phyloP scores from a whole-genome alignment of 352 stramenopile genomes.

The Phytophthora sansomeana region DNA sequence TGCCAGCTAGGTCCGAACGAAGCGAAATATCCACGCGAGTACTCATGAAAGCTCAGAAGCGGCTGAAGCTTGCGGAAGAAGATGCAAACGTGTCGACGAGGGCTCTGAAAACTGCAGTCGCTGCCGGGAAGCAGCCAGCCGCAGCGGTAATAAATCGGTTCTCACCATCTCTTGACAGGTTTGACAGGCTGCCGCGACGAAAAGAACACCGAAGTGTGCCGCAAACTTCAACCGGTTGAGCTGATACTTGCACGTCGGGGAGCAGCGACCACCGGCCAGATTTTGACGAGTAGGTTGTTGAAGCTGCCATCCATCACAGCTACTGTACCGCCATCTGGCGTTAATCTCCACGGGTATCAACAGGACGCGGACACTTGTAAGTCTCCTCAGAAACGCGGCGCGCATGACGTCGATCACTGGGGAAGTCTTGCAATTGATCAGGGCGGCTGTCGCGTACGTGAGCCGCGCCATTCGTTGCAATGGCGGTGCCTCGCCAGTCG shows the following conservation, averaged over 20 bases:
- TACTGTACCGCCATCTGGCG: constrained; percentile 7
- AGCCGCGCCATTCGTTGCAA: neutral
- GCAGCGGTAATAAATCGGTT: neutral
- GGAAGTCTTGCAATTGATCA: constrained; percentile 2
- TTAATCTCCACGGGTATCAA: constrained; percentile 14
- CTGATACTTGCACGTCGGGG: neutral
- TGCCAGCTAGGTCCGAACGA: too few relatives aligned
- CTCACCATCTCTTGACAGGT: neutral
- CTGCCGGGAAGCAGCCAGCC: too few relatives aligned
- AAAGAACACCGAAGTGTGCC: neutral
- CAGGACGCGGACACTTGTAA: neutral
- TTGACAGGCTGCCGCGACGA: neutral
- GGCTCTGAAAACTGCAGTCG: too few relatives aligned
- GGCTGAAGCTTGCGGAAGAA: neutral
- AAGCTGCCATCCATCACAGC: constrained; percentile 22
- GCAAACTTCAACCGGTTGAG: constrained; percentile 2
- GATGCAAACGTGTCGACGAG: too few relatives aligned
- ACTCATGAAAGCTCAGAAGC: too few relatives aligned
- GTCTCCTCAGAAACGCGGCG: constrained; percentile 1
- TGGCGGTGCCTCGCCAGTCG: constrained; percentile 1
- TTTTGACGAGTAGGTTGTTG: constrained; percentile 2
- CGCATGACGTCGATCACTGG: constrained; percentile 10
- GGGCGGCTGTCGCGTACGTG: neutral
- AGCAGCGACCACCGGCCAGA: constrained; percentile 1
- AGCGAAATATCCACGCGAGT: too few relatives aligned